Evolutionary conservation across 192 early-diverging fungal genomes (phyloP).

Genomic region (Spizellomyces punctatus): DNA sequence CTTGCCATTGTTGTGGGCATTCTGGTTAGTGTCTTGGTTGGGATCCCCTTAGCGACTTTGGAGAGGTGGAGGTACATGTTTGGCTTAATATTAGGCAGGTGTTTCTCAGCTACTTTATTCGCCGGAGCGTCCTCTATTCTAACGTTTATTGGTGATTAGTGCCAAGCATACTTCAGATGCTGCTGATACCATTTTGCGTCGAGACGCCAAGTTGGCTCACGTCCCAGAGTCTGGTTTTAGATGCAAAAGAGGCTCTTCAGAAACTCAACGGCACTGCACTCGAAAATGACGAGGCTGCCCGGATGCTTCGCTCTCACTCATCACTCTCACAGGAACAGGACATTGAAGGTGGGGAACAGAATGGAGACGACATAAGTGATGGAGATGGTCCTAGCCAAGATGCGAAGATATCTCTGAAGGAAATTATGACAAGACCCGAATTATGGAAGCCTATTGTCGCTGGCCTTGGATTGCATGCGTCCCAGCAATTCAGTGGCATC

Average conservation of each 20-base stretch:
- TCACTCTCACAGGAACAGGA: constrained; percentile 1
- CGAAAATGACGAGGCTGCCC: constrained; percentile 63
- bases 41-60: constrained; percentile 49
- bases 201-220: constrained; percentile 81
- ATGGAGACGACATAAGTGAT: too few relatives aligned
- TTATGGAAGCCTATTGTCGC: constrained; percentile 51
- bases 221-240: constrained; percentile 55
- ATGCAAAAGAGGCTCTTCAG: constrained; percentile 63
- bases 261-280: constrained; percentile 53
- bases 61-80: constrained; percentile 76
- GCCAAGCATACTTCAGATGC: constrained; percentile 63
- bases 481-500: constrained; percentile 89
- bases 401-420: too few relatives aligned
- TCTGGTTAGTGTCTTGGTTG: constrained; percentile 71
- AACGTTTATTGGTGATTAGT: constrained; percentile 7
- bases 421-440: too few relatives aligned
- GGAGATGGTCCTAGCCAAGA: too few relatives aligned
- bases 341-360: background rate
- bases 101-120: background rate
- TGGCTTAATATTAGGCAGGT: constrained; percentile 49
- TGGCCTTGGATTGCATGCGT: constrained; percentile 72
- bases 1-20: constrained; percentile 81
- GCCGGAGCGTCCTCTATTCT: background rate
- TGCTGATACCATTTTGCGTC: constrained; percentile 71
- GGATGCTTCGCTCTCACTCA: constrained; percentile 40